These are phyloP conservation scores for Yarrowia sp. DNA, from an alignment of 805 yeast genomes.

Conservation along the genomic window DNA sequence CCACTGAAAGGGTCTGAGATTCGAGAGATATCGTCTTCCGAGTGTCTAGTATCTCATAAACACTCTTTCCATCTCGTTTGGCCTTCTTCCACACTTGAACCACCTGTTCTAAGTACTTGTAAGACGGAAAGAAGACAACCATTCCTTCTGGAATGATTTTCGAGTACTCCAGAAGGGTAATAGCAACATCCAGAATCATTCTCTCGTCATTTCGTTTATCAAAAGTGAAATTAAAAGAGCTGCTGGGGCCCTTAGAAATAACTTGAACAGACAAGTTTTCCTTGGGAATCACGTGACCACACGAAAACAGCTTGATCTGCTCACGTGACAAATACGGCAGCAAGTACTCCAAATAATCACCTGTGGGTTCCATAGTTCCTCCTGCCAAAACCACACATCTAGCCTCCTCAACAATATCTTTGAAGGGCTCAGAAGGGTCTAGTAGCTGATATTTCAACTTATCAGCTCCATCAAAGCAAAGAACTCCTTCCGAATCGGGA, in stretches of 20 bases:
- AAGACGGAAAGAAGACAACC: slow-evolving; percentile 84
- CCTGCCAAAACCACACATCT: slow-evolving; percentile 81
- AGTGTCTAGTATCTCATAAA: slow-evolving; percentile 36
- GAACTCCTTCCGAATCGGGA: slow-evolving; percentile 76
- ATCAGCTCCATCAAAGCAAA: slow-evolving; percentile 56
- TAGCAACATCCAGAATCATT: slow-evolving; percentile 54
- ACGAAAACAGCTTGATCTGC: slow-evolving; percentile 55
- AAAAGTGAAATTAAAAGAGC: slow-evolving; percentile 63
- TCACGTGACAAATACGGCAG: slow-evolving; percentile 54
- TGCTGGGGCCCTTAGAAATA: slow-evolving; percentile 38
- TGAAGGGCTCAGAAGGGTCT: slow-evolving; percentile 73
- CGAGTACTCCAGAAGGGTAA: slow-evolving; percentile 45
- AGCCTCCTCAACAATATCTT: slow-evolving; percentile 61
- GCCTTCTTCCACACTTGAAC: slow-evolving; percentile 51
- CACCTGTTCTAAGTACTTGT: slow-evolving; percentile 60
- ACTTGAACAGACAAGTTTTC: slow-evolving; percentile 63
- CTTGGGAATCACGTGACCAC: slow-evolving; percentile 82
- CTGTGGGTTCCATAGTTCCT: slow-evolving; percentile 89
- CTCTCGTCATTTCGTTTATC: slow-evolving; percentile 51
- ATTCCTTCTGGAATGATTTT: slow-evolving; percentile 64
- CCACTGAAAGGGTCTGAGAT: slow-evolving; percentile 46
- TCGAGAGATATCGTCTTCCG: slow-evolving; percentile 53
- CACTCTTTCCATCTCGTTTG: slow-evolving; percentile 27
- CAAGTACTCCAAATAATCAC: slow-evolving; percentile 63
- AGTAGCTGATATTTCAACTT: slow-evolving; percentile 65